Evolutionary conservation across 164 flowering plant species (phyloP).

Genomic region (Malania oleifera): DNA sequence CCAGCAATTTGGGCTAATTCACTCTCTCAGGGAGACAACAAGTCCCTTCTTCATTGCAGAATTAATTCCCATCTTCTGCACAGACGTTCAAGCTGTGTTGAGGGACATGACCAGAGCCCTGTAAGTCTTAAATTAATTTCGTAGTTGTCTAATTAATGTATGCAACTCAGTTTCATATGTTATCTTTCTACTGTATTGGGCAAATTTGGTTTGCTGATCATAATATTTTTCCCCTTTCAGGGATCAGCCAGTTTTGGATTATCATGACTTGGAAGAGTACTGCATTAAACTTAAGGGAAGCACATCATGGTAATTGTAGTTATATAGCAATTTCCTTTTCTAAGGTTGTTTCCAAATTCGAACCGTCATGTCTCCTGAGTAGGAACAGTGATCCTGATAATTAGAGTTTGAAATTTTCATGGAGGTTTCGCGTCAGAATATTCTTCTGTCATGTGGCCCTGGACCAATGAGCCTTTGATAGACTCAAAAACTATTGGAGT

Average conservation of each 20-base stretch:
- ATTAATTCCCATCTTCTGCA: conserved; percentile 4
- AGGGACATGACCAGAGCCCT: conserved; percentile 15
- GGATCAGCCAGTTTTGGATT: conserved; percentile 20
- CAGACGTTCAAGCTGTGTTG: not conserved
- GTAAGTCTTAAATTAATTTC: conserved; percentile 6
- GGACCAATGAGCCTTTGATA: too few species aligned
- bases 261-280: conserved; percentile 16
- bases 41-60: conserved; percentile 4
- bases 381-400: not conserved
- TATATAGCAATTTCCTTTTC: not conserved
- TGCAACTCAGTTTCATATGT: not conserved
- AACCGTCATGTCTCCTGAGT: too few species aligned
- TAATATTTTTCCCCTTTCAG: conserved; percentile 11
- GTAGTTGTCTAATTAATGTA: not conserved
- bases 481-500: not conserved
- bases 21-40: conserved; percentile 2
- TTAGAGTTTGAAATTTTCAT: not conserved
- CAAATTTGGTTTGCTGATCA: not conserved
- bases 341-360: not conserved
- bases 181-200: not conserved
- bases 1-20: conserved; percentile 7
- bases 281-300: conserved; percentile 31
- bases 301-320: conserved; percentile 20
- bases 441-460: not conserved
- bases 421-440: not conserved